Percentiles rank a stretch among this genome's conserved stretches.
Evolutionary conservation across 768 basidiomycete species (phyloP).

Genomic region (Russula sp.): DNA sequence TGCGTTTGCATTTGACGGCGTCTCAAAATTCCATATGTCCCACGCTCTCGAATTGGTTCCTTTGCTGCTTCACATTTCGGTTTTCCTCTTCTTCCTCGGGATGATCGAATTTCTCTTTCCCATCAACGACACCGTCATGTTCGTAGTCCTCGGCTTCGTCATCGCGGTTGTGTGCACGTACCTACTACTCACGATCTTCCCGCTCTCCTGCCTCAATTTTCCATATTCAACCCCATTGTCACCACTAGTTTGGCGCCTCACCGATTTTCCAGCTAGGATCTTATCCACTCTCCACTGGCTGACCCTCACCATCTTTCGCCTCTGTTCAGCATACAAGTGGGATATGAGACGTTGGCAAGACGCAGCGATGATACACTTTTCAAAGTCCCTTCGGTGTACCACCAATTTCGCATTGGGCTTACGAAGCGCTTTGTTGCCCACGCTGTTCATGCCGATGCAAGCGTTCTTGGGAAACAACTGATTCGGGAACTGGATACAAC

Average conservation of each 20-base stretch:
- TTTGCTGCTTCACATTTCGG: conserved; percentile 21
- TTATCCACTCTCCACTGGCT: conserved; percentile 12
- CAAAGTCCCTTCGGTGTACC: conserved; percentile 8
- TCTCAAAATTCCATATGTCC: conserved; percentile 18
- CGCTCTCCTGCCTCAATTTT: conserved; percentile 18
- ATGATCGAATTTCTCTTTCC: conserved; percentile 27
- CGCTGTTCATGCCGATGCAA: conserved; percentile 2
- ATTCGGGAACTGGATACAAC: conserved; percentile 13
- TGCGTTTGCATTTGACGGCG: conserved; percentile 19
- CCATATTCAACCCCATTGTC: conserved; percentile 29
- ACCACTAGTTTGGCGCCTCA: conserved; percentile 16
- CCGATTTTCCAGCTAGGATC: conserved; percentile 4
- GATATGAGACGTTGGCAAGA: conserved; percentile 6
- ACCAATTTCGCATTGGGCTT: conserved; percentile 10
- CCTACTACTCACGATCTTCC: conserved; percentile 20
- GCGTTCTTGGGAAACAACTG: conserved; percentile 17
- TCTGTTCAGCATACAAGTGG: conserved; percentile 7
- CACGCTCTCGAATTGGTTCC: conserved; percentile 17
- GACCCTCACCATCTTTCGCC: not conserved
- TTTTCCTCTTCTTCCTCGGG: conserved; percentile 29
- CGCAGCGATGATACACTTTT: conserved; percentile 13
- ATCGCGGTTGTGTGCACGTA: conserved; percentile 6
- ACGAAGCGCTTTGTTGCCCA: conserved; percentile 4
- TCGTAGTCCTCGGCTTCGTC: conserved; percentile 16
- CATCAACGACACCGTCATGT: conserved; percentile 19